Percentiles rank a stretch among this genome's conserved stretches.
phyloP scores from a whole-genome alignment of 441 rosid genomes.

The Bocquillonia castaneifolia region DNA sequence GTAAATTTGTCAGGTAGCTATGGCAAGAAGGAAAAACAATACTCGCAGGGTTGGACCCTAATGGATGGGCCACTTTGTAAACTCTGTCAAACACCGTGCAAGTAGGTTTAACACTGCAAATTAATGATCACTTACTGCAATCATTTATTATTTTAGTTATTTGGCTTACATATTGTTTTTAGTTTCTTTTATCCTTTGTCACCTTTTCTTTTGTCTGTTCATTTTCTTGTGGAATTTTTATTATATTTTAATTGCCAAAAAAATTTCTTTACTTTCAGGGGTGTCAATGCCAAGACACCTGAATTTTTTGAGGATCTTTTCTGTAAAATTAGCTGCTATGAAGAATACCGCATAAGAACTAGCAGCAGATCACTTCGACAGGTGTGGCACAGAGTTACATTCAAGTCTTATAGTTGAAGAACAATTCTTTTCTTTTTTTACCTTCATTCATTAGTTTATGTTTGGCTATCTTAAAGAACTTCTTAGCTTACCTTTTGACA shows the following conservation, averaged over 20 bases:
- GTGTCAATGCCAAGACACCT: slow-evolving; percentile 62
- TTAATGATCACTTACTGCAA: slow-evolving; percentile 22
- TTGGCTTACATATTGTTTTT: neutral
- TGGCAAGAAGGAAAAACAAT: slow-evolving; percentile 65
- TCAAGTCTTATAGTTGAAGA: neutral
- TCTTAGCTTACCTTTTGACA: neutral
- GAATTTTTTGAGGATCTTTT: slow-evolving; percentile 95
- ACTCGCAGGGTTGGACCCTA: slow-evolving; percentile 75
- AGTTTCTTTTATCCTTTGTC: slow-evolving; percentile 1
- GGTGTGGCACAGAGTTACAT: slow-evolving; percentile 36
- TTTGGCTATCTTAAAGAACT: no score
- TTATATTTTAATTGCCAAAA: neutral
- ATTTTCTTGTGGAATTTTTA: neutral
- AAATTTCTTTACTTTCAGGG: slow-evolving; percentile 38
- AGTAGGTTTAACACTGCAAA: slow-evolving; percentile 55
- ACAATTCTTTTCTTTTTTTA: neutral
- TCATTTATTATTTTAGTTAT: neutral
- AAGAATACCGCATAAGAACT: slow-evolving; percentile 85
- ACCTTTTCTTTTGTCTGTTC: slow-evolving; percentile 9
- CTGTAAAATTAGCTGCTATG: slow-evolving; percentile 75
- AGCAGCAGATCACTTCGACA: slow-evolving; percentile 70
- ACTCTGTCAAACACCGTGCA: slow-evolving; percentile 83
- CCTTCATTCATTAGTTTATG: no score
- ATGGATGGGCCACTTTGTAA: slow-evolving; percentile 84
- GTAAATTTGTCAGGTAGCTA: slow-evolving; percentile 46